phyloP scores from a whole-genome alignment of 257 asterid species.

The Coffea eugenioides region DNA sequence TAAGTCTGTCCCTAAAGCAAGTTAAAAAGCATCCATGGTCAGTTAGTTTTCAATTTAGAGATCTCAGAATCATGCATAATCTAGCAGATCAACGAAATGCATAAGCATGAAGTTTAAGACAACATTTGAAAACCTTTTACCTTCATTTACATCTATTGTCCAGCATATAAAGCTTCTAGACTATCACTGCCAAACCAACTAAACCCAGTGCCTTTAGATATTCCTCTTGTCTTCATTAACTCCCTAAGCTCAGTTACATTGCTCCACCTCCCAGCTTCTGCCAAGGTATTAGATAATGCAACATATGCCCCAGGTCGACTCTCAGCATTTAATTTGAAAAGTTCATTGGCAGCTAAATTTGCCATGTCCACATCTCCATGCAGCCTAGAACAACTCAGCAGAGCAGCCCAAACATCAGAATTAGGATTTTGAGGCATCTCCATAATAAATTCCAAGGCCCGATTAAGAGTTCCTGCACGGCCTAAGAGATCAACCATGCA shows the following conservation, averaged over 20 bases:
- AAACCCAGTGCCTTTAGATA: constrained; percentile 79
- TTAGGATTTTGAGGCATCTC: constrained; percentile 66
- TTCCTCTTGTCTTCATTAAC: constrained; percentile 77
- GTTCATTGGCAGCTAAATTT: constrained; percentile 72
- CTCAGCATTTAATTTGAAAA: constrained; percentile 43
- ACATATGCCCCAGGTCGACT: constrained; percentile 80
- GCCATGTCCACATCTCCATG: constrained; percentile 89
- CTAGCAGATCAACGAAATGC: neutral
- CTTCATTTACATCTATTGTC: constrained; percentile 25
- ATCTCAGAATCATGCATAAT: too few relatives aligned
- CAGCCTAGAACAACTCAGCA: constrained; percentile 71
- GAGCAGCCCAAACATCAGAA: constrained; percentile 89
- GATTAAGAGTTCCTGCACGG: constrained; percentile 69
- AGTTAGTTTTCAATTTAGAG: too few relatives aligned
- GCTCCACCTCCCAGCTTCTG: constrained; percentile 91
- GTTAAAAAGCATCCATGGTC: too few relatives aligned
- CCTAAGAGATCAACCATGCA: constrained; percentile 86
- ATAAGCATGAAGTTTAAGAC: neutral
- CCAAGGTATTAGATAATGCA: constrained; percentile 73
- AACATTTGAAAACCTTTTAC: neutral
- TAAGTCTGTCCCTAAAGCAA: too few relatives aligned
- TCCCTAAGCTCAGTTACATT: constrained; percentile 73
- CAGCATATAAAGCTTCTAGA: constrained; percentile 71
- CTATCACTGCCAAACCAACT: constrained; percentile 76
- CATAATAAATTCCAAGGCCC: constrained; percentile 60